A percentile compares a stretch with the other conserved stretches of the same genome.
Evolutionary conservation across 805 yeast genomes (phyloP).

Genomic region (Hermanozyma aechmeae): DNA sequence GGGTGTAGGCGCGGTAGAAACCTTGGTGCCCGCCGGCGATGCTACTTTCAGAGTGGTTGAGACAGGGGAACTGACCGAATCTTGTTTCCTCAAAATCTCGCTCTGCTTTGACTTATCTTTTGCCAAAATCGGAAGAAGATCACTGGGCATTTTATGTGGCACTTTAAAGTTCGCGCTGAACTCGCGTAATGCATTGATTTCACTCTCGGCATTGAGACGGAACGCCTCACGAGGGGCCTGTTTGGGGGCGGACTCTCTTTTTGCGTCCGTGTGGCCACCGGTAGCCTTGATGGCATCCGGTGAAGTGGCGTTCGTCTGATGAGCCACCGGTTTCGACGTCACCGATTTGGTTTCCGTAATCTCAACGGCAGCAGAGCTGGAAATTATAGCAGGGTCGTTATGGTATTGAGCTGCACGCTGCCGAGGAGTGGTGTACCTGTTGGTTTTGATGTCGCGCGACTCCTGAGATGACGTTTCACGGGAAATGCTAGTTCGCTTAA

Average conservation of each 20-base stretch:
- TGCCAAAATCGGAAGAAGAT: slow-evolving; percentile 59
- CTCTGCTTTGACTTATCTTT: slow-evolving; percentile 61
- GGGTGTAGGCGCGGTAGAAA: slow-evolving; percentile 2
- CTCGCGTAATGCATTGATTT: slow-evolving; percentile 61
- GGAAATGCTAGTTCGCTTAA: slow-evolving; percentile 21
- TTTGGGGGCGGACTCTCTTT: too few species aligned
- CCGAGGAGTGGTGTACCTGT: slow-evolving; percentile 47
- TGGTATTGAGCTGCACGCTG: slow-evolving; percentile 44
- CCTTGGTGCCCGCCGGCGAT: slow-evolving; percentile 3
- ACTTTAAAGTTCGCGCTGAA: slow-evolving; percentile 78
- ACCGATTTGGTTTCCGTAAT: slow-evolving; percentile 1
- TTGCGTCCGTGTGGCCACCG: too few species aligned
- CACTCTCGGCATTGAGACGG: slow-evolving; percentile 46
- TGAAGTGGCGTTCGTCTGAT: slow-evolving; percentile 1
- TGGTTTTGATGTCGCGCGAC: not conserved
- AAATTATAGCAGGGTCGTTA: slow-evolving; percentile 59
- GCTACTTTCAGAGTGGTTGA: slow-evolving; percentile 4
- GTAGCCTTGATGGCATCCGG: too few species aligned
- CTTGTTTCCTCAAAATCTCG: slow-evolving; percentile 40
- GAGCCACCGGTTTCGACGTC: slow-evolving; percentile 1
- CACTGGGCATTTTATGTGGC: slow-evolving; percentile 50
- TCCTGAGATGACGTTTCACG: too few species aligned
- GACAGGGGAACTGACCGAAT: slow-evolving; percentile 1
- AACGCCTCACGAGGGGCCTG: slow-evolving; percentile 28
- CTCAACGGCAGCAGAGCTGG: slow-evolving; percentile 33